These are phyloP conservation scores for Fragaria vesca DNA, from an alignment of 306 rosid genomes.

Conservation along the genomic window DNA sequence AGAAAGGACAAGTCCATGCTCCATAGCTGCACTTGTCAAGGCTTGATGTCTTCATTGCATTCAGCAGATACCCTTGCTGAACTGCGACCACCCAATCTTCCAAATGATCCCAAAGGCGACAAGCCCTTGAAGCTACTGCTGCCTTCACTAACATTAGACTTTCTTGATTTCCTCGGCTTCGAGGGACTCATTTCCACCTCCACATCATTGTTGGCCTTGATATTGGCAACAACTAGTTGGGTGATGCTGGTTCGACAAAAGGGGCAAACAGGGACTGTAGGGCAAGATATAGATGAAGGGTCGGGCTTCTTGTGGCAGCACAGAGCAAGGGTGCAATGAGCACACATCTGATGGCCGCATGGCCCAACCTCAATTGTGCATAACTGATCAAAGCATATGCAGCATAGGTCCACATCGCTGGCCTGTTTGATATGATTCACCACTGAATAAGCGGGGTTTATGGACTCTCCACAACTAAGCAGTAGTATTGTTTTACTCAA, in stretches of 20 bases:
- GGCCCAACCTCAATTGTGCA: slow-evolving; percentile 87
- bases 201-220: slow-evolving; percentile 36
- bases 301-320: slow-evolving; percentile 90
- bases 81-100: slow-evolving; percentile 54
- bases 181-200: slow-evolving; percentile 60
- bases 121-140: slow-evolving; percentile 89
- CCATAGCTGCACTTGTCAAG: slow-evolving; percentile 22
- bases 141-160: slow-evolving; percentile 80
- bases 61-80: slow-evolving; percentile 57
- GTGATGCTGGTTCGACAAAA: slow-evolving; percentile 73
- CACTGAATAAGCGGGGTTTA: slow-evolving; percentile 15
- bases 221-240: slow-evolving; percentile 61
- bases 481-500: neutral
- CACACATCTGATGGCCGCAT: slow-evolving; percentile 95
- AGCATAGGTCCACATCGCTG: slow-evolving; percentile 63
- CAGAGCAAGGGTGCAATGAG: slow-evolving; percentile 75
- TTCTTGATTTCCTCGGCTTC: slow-evolving; percentile 71
- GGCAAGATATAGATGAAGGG: slow-evolving; percentile 35
- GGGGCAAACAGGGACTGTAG: slow-evolving; percentile 67
- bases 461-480: neutral
- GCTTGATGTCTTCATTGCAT: slow-evolving; percentile 42
- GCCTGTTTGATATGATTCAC: slow-evolving; percentile 44
- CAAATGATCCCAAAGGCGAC: slow-evolving; percentile 69
- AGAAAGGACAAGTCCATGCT: slow-evolving; percentile 4
- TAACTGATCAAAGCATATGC: slow-evolving; percentile 86